Conservation (phyloP, 352 stramenopile species). For the Globisporangium middletonii region DNA sequence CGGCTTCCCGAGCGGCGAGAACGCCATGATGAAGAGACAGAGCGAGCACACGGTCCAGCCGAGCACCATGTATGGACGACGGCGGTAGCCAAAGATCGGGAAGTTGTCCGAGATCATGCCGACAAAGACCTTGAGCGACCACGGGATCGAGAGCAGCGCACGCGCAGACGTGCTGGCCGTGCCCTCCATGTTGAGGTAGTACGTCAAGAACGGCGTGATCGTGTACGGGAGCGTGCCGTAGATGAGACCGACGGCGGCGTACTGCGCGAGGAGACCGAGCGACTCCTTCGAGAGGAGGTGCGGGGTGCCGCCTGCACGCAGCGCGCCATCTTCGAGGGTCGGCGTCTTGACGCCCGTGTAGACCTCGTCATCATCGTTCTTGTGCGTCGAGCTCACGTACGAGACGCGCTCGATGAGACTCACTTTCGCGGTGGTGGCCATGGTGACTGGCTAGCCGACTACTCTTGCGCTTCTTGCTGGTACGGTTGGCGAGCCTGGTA, state of each 20-base stretch:
- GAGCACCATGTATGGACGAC: conserved; percentile 43
- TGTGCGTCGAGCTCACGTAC: conserved; percentile 1
- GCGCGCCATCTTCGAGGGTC: conserved; percentile 23
- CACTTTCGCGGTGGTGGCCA: background rate
- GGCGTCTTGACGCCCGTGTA: conserved; percentile 1
- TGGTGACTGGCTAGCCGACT: background rate
- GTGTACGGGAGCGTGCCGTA: conserved; percentile 31
- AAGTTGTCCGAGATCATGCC: conserved; percentile 42
- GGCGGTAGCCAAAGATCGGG: conserved; percentile 44
- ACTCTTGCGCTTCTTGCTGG: too few species aligned
- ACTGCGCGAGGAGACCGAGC: conserved; percentile 28
- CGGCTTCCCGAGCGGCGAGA: conserved; percentile 22
- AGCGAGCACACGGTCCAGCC: conserved; percentile 34
- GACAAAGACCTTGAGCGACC: conserved; percentile 49
- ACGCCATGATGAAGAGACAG: conserved; percentile 39
- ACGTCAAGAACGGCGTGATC: conserved; percentile 36
- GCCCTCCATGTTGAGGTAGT: conserved; percentile 42
- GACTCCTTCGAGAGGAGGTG: conserved; percentile 30
- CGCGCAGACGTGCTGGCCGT: conserved; percentile 28
- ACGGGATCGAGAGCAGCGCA: conserved; percentile 33
- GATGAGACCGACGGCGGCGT: conserved; percentile 23
- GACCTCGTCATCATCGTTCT: background rate
- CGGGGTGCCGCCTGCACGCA: conserved; percentile 27
- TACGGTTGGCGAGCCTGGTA: too few species aligned
- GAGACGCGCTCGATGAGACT: conserved; percentile 5